Evolutionary conservation across 2,329 filamentous ascomycete genomes (phyloP), one percentile per base, ranked within the genome.

Genomic region (Leptographium lundbergii): DNA sequence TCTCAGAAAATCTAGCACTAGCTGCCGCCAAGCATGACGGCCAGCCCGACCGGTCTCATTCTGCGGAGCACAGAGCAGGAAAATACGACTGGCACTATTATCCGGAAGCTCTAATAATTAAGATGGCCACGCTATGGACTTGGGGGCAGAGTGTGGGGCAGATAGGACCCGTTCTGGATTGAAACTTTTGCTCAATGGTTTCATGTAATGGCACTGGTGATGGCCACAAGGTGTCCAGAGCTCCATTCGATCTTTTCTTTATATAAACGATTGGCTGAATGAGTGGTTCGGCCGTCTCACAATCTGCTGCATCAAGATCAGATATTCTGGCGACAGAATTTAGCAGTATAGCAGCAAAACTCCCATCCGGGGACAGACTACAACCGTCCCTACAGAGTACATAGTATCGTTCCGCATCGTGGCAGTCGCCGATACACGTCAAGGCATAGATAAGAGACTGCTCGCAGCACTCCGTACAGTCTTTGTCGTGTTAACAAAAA

Each of bases 101-200:
- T 42, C 39, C 17, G 39, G 17, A 42, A 42, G 39, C 39, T 42
- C 39, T 42, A 42, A 19, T 42, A 19, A 19, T 19, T 19, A 19
- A 42, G 39, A 17, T 42, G 39, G 39, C 11, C 6, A 13, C 39
- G 5, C 10, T 10, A 50, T 24, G 17, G 34, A 36, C 34, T 36
- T 3, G 51, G n/a, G 52, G 6, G 52, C 14, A 19, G 17, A 42
- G 39, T 42, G 39, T 42, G 39, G 39, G 39, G 17, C 22, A 19
- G 25, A 57, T 34, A 48, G 47, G 29, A 24, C 47, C 56, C 56
- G 11, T 19, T 1, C n/a, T n/a, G 5, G 6, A 17, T 45, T 7
- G 48, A 59, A 45, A 34, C 22, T 42, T 24, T 60, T 57, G 55
- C 59, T 60, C 59, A 55, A 60, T 60, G 39, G 53, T 29, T 60